phyloP scores from a whole-genome alignment of 768 basidiomycete species.

The Termitomyces sp. region DNA sequence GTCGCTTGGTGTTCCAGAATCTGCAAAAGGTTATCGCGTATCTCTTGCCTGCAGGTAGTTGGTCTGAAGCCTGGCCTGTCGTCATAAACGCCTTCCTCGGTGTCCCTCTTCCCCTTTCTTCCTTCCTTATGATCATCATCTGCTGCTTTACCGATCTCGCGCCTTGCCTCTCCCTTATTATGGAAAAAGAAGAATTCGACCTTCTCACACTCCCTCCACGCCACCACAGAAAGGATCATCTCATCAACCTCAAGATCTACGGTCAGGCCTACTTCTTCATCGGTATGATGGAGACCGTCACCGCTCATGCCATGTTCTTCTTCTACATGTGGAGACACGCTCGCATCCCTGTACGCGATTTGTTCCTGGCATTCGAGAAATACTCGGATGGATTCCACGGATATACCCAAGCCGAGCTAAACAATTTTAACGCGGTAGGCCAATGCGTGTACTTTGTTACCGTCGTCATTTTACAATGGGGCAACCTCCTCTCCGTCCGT shows the following conservation, averaged over 20 bases:
- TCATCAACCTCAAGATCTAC: constrained; percentile 17
- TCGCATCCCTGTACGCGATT: constrained; percentile 29
- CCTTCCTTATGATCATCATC: constrained; percentile 21
- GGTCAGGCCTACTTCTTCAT: constrained; percentile 13
- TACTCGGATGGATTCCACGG: constrained; percentile 33
- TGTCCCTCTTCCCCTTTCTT: constrained; percentile 52
- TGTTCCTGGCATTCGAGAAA: constrained; percentile 35
- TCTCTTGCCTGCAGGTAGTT: constrained; percentile 48
- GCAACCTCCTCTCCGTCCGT: constrained; percentile 35
- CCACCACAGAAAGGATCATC: constrained; percentile 15
- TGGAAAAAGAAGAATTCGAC: constrained; percentile 17
- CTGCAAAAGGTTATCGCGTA: constrained; percentile 47
- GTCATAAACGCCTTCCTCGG: constrained; percentile 53
- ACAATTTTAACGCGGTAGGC: constrained; percentile 30
- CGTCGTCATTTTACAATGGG: constrained; percentile 42
- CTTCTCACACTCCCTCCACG: constrained; percentile 15
- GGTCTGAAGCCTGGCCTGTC: constrained; percentile 55
- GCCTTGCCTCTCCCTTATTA: constrained; percentile 12
- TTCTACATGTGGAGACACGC: constrained; percentile 30
- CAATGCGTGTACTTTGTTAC: constrained; percentile 32
- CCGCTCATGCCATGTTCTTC: constrained; percentile 25
- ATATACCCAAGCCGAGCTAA: constrained; percentile 23
- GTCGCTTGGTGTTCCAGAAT: constrained; percentile 56
- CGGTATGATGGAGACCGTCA: constrained; percentile 15
- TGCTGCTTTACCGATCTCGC: constrained; percentile 16